Evolutionary conservation across 192 early-diverging fungal genomes (phyloP).

Genomic region (Entophlyctis helioformis): DNA sequence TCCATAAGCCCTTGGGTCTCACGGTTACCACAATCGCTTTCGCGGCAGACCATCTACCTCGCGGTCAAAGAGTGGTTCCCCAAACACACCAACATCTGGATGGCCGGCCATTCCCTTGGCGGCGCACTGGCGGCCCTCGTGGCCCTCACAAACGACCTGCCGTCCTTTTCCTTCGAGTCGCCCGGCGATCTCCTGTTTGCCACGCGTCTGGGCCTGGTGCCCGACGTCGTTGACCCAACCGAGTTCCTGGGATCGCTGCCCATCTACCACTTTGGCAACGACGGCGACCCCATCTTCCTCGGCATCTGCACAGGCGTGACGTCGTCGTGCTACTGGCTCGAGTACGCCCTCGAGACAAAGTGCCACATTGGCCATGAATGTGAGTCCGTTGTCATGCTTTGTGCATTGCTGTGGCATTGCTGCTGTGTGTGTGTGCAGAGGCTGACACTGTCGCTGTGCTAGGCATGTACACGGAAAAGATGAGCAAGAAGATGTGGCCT

Average conservation of each 20-base stretch:
- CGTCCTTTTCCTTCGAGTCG: constrained; percentile 68
- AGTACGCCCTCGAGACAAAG: constrained; percentile 65
- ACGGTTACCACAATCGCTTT: too few species aligned
- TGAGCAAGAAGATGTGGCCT: too few species aligned
- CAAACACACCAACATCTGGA: constrained; percentile 47
- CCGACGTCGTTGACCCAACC: constrained; percentile 36
- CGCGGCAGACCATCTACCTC: constrained; percentile 47
- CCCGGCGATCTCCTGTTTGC: constrained; percentile 78
- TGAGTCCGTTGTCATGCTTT: constrained; percentile 3
- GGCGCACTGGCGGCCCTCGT: constrained; percentile 55
- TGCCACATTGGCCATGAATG: constrained; percentile 71
- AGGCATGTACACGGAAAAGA: too few species aligned
- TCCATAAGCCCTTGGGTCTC: too few species aligned
- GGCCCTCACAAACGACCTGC: constrained; percentile 71
- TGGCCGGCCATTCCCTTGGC: constrained; percentile 57
- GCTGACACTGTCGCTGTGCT: too few species aligned
- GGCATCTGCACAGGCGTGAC: constrained; percentile 65
- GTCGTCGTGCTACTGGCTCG: constrained; percentile 55
- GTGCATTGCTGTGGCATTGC: neutral
- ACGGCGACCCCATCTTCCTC: constrained; percentile 81
- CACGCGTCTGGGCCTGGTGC: constrained; percentile 62
- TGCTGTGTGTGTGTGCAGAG: neutral
- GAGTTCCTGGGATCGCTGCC: constrained; percentile 41
- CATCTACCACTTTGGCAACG: constrained; percentile 87
- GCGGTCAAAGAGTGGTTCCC: constrained; percentile 57